These are phyloP conservation scores for Cryptococcus neoformans DNA, from an alignment of 1,284 basidiomycete genomes.

Conservation along the genomic window DNA sequence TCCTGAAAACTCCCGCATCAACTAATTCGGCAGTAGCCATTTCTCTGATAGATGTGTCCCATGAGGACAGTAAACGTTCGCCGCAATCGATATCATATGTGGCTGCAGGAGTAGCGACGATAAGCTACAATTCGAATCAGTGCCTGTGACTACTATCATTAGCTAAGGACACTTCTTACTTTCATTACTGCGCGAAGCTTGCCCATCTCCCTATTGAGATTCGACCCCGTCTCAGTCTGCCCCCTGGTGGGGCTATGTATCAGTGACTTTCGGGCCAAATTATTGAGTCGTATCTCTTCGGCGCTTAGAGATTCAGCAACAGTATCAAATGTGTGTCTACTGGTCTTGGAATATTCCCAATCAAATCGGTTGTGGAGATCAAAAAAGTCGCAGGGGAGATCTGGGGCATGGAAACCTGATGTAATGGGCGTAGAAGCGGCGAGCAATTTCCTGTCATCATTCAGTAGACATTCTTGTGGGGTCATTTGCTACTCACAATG, in stretches of 20 bases:
- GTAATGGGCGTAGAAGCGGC: conserved; percentile 10
- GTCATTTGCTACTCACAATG: conserved; percentile 60
- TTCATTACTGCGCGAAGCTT: conserved; percentile 68
- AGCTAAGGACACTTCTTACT: conserved; percentile 48
- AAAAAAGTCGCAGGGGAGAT: conserved; percentile 36
- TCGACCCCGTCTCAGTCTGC: not conserved
- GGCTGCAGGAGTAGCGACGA: conserved; percentile 65
- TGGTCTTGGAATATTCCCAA: conserved; percentile 47
- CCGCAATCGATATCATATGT: conserved; percentile 60
- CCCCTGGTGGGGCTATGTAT: not conserved
- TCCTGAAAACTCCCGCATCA: conserved; percentile 32
- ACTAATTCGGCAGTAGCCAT: conserved; percentile 51
- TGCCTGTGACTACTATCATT: not conserved
- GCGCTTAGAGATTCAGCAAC: conserved; percentile 8
- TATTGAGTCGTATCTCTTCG: conserved; percentile 63
- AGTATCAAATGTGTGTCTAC: conserved; percentile 33
- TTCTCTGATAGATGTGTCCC: conserved; percentile 57
- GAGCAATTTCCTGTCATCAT: conserved; percentile 23
- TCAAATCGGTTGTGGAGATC: conserved; percentile 61
- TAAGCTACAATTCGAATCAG: conserved; percentile 58
- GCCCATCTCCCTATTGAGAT: conserved; percentile 19
- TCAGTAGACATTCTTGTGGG: not conserved
- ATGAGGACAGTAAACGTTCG: conserved; percentile 56
- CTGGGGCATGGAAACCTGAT: conserved; percentile 12
- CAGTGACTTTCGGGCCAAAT: not conserved